phyloP scores from a whole-genome alignment of 805 yeast genomes.

The Monosporozyma yasuniensis region DNA sequence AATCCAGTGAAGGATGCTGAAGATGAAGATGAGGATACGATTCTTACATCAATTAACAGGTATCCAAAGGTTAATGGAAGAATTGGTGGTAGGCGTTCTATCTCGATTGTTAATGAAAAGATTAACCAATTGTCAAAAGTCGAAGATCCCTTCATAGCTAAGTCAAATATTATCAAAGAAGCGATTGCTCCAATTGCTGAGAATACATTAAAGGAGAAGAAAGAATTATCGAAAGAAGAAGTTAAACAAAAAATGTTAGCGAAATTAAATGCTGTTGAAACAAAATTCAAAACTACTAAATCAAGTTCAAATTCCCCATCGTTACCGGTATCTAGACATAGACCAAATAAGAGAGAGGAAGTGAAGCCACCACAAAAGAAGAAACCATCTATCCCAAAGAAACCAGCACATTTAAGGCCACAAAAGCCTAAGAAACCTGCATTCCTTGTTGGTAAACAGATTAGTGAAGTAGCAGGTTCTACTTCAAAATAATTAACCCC shows the following conservation, averaged over 20 bases:
- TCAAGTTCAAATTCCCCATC: slow-evolving; percentile 28
- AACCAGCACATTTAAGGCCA: slow-evolving; percentile 36
- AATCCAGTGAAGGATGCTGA: neutral
- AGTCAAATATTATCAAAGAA: neutral
- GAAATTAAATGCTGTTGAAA: slow-evolving; percentile 31
- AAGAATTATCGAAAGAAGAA: slow-evolving; percentile 5
- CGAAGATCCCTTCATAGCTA: neutral
- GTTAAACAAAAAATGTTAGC: slow-evolving; percentile 33
- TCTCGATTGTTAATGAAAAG: slow-evolving; percentile 2
- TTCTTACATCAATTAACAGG: slow-evolving; percentile 8
- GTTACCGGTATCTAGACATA: neutral
- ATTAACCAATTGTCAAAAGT: neutral
- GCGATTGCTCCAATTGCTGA: neutral
- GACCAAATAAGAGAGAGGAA: slow-evolving; percentile 5
- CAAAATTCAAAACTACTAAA: neutral
- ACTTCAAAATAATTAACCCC: neutral
- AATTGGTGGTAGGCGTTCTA: slow-evolving; percentile 3
- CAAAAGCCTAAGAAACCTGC: slow-evolving; percentile 42
- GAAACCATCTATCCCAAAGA: slow-evolving; percentile 44
- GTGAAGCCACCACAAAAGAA: slow-evolving; percentile 7
- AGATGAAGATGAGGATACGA: slow-evolving; percentile 4
- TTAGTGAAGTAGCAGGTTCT: slow-evolving; percentile 4
- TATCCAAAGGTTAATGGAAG: slow-evolving; percentile 4
- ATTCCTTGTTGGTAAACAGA: slow-evolving; percentile 29
- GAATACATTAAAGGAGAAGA: neutral